These are phyloP conservation scores for Ophryocystis elektroscirrha DNA, from an alignment of 169 alveolate genomes.

Conservation along the genomic window DNA sequence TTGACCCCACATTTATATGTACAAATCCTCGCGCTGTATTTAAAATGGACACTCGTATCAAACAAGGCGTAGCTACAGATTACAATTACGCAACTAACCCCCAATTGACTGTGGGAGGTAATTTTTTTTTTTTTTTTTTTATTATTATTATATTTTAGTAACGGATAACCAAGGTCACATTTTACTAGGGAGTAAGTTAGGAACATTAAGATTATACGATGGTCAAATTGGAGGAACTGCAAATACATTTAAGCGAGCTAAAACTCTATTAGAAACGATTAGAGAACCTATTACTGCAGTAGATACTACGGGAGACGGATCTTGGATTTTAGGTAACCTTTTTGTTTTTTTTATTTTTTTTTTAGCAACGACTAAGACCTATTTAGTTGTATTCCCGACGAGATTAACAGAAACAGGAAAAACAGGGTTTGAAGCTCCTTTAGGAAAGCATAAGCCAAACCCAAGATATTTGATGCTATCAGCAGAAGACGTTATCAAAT, in stretches of 20 bases:
- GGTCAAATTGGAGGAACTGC: conserved; percentile 23
- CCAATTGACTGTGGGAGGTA: no score
- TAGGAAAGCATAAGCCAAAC: conserved; percentile 34
- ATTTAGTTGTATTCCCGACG: conserved; percentile 34
- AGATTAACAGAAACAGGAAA: conserved; percentile 6
- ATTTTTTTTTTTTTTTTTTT: conserved; percentile 22
- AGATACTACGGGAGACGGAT: conserved; percentile 34
- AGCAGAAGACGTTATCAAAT: conserved; percentile 29
- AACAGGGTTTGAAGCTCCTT: conserved; percentile 26
- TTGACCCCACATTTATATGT: conserved; percentile 20
- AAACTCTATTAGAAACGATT: conserved; percentile 22
- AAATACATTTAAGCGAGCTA: conserved; percentile 27
- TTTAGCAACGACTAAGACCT: conserved; percentile 29
- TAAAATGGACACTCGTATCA: conserved; percentile 33
- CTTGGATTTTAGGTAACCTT: conserved; percentile 36
- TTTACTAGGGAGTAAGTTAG: conserved; percentile 23
- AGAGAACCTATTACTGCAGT: conserved; percentile 22
- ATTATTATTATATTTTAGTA: conserved; percentile 22
- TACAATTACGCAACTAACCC: conserved; percentile 6
- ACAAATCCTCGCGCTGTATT: conserved; percentile 22
- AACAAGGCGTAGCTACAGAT: background rate
- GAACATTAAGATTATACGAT: conserved; percentile 35
- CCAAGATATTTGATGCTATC: conserved; percentile 32
- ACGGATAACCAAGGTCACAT: conserved; percentile 29
- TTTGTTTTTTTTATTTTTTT: background rate